Base-by-base conservation (phyloP, 495 filamentous ascomycete genomes). In the Penicillium chermesinum region DNA sequence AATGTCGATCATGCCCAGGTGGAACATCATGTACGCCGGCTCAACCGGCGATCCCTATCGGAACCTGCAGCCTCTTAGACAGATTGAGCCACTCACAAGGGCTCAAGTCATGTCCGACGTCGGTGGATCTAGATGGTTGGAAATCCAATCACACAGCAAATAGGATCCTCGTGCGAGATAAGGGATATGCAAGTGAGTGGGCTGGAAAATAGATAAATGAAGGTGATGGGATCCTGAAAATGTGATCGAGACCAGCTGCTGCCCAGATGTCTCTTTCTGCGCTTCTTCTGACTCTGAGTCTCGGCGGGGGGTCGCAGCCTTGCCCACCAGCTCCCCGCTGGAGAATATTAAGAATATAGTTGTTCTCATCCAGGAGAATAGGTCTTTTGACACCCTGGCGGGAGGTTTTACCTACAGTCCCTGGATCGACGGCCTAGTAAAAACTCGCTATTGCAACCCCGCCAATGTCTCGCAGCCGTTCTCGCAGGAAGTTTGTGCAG, bases 301-400 rank as follows among this genome's bases (percentile, higher is more conserved):
- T 52, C 13, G 42, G 35, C 43, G 46, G n/a, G 49, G 37, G 7
- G 49, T 38, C 27, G 19, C 43, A 14, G 49, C 49, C 8, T 30
- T 33, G 1, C 54, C 57, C 6, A 27, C 38, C 42, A 40, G 44
- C 1, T 55, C 56, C 18, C 47, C 45, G 10, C 53, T 62, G 47
- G 53, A 48, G 19, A 70, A 70, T 38, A 72, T 74, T 58, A 72
- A 72, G 57, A 70, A 74, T 49, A 63, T 74, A 17, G 69, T 74
- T 27, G 64, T 70, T 15, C 55, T 74, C 17, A 61, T 70, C 13
- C 64, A 71, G 46, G 71, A 74, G 41, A 74, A 74, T 53, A 58
- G 69, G 14, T 70, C 70, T 1, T 71, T 73, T 44, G 71, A 74
- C 55, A 63, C 62, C 36, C 63, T 73, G 19, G 64, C 64, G 10